Evolutionary conservation across 495 filamentous ascomycete species (phyloP).

Genomic region (Aspergillus hancockii): DNA sequence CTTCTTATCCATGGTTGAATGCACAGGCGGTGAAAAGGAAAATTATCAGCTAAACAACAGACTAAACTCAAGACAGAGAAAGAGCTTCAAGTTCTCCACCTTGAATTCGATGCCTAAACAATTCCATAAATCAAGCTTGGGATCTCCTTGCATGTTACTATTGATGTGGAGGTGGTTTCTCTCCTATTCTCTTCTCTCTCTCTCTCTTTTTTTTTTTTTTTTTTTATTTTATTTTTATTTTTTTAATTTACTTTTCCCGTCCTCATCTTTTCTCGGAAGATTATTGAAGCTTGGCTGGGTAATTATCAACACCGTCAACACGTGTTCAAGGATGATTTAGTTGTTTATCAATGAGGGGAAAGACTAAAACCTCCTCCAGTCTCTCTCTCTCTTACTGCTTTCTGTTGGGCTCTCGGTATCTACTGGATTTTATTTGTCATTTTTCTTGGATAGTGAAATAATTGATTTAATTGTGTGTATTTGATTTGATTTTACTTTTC

Average conservation of each 20-base stretch:
- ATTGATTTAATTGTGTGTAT: background rate
- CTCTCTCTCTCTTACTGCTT: background rate
- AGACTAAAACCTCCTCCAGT: background rate
- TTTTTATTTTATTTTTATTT: background rate
- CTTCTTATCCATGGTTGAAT: background rate
- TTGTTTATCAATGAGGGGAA: slow-evolving; percentile 6
- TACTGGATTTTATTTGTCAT: background rate
- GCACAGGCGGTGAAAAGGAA: background rate
- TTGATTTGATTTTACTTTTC: background rate
- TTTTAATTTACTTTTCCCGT: background rate
- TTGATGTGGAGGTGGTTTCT: background rate
- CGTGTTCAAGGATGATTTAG: background rate
- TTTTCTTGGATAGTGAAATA: background rate
- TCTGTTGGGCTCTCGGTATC: background rate
- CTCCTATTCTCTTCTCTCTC: no score
- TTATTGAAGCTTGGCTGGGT: background rate
- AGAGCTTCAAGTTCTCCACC: slow-evolving; percentile 2
- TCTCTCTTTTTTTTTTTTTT: background rate
- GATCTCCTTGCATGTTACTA: slow-evolving; percentile 1
- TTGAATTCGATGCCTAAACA: background rate
- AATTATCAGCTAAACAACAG: background rate
- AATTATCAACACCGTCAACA: background rate
- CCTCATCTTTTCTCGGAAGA: slow-evolving; percentile 4
- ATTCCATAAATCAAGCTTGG: background rate
- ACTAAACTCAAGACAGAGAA: no score